These are phyloP conservation scores for Wickerhamomyces ciferrii DNA, from an alignment of 805 yeast species.

Conservation along the genomic window DNA sequence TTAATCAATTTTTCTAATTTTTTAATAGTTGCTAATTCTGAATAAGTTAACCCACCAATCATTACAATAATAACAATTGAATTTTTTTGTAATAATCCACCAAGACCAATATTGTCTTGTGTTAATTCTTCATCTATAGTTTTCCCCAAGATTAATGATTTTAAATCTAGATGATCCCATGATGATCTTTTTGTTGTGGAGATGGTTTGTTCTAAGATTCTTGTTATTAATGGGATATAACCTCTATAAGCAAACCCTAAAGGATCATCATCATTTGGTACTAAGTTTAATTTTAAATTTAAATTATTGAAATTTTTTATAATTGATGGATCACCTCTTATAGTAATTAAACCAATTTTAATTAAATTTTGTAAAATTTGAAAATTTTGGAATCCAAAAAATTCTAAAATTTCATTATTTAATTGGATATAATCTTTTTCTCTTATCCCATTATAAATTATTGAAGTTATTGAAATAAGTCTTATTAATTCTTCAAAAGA, in stretches of 20 bases:
- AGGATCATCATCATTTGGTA: constrained; percentile 28
- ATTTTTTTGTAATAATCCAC: constrained; percentile 15
- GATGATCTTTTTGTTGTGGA: constrained; percentile 25
- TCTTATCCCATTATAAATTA: constrained; percentile 63
- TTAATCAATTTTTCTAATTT: constrained; percentile 44
- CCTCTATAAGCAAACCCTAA: constrained; percentile 65
- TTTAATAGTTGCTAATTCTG: constrained; percentile 73
- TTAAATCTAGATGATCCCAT: constrained; percentile 35
- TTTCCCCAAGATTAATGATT: constrained; percentile 29
- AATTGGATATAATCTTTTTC: constrained; percentile 56
- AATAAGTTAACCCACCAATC: constrained; percentile 82
- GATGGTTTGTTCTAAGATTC: constrained; percentile 68
- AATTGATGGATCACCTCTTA: constrained; percentile 25
- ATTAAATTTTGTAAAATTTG: constrained; percentile 42
- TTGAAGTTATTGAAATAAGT: constrained; percentile 50
- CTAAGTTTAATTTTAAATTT: constrained; percentile 39
- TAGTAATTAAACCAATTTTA: constrained; percentile 36
- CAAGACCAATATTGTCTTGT: constrained; percentile 10
- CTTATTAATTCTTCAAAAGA: constrained; percentile 41
- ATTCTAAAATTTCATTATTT: constrained; percentile 49
- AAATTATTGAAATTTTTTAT: constrained; percentile 28
- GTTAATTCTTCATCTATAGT: constrained; percentile 23
- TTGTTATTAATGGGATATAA: constrained; percentile 66
- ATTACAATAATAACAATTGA: constrained; percentile 42
- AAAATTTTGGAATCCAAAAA: constrained; percentile 57